These are phyloP conservation scores for Strombidium stylifer DNA, from an alignment of 73 alveolate genomes.

Conservation along the genomic window DNA sequence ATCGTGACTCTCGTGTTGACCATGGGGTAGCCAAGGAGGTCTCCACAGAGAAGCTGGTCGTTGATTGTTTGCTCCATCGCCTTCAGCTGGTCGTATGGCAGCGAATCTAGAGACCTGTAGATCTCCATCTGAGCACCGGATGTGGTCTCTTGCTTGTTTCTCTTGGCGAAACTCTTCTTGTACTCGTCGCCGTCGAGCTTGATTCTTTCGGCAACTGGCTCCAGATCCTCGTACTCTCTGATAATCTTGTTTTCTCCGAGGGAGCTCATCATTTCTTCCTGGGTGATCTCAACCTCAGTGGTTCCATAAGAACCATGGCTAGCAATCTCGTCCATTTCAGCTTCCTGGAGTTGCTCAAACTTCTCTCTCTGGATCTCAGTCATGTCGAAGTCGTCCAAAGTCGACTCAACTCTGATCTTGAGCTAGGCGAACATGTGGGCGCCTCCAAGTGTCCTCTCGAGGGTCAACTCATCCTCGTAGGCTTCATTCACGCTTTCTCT, in stretches of 20 bases:
- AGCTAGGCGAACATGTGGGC: slow-evolving; percentile 35
- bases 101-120: slow-evolving; percentile 29
- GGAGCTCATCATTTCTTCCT: neutral
- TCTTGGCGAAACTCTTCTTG: slow-evolving; percentile 11
- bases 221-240: slow-evolving; percentile 1
- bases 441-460: slow-evolving; percentile 49
- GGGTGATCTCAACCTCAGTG: neutral
- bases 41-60: slow-evolving; percentile 49
- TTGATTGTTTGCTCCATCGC: slow-evolving; percentile 40
- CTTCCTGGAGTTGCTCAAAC: slow-evolving; percentile 4
- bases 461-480: neutral
- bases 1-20: slow-evolving; percentile 47
- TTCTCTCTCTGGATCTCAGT: slow-evolving; percentile 16
- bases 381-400: slow-evolving; percentile 19
- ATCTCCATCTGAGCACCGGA: slow-evolving; percentile 13
- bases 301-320: slow-evolving; percentile 9
- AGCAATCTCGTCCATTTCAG: slow-evolving; percentile 2
- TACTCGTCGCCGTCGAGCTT: slow-evolving; percentile 38
- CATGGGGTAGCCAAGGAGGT: slow-evolving; percentile 64
- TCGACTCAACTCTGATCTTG: slow-evolving; percentile 13
- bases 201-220: slow-evolving; percentile 16
- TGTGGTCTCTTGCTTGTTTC: neutral
- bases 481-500: slow-evolving; percentile 58
- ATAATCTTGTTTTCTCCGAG: neutral
- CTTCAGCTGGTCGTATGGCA: neutral